Conservation (phyloP, 805 yeast genomes). For the Barnettozyma sp. region DNA sequence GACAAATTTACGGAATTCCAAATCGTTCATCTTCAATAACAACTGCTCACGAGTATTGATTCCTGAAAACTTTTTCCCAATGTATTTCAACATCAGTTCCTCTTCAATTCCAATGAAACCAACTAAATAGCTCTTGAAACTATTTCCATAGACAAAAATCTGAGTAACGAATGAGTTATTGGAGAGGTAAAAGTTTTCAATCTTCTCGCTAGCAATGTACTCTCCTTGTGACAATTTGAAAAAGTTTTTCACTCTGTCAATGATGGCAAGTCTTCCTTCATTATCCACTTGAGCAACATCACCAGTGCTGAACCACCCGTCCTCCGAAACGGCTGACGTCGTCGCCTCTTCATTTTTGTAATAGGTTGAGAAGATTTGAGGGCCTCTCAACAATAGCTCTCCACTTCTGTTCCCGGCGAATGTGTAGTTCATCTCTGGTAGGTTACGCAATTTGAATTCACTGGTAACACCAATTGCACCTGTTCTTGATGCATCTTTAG, state of each 20-base stretch:
- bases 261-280: slow-evolving; percentile 49
- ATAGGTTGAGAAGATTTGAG: slow-evolving; percentile 51
- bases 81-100: slow-evolving; percentile 23
- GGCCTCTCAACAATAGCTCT: slow-evolving; percentile 58
- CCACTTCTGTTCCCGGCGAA: slow-evolving; percentile 43
- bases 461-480: slow-evolving; percentile 51
- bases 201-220: slow-evolving; percentile 70
- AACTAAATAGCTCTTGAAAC: slow-evolving; percentile 47
- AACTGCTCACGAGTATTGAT: slow-evolving; percentile 21
- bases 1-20: slow-evolving; percentile 32
- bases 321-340: slow-evolving; percentile 40
- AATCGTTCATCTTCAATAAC: slow-evolving; percentile 20
- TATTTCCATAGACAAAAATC: slow-evolving; percentile 58
- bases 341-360: slow-evolving; percentile 54
- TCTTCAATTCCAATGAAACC: slow-evolving; percentile 59
- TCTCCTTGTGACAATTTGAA: slow-evolving; percentile 63
- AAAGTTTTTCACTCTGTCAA: slow-evolving; percentile 75
- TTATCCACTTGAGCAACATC: slow-evolving; percentile 51
- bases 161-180: slow-evolving; percentile 46
- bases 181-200: slow-evolving; percentile 57
- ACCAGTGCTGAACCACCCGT: slow-evolving; percentile 64
- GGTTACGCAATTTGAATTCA: slow-evolving; percentile 55
- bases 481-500: slow-evolving; percentile 43
- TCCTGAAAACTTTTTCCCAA: slow-evolving; percentile 12
- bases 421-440: slow-evolving; percentile 55